Evolutionary conservation across 2,329 filamentous ascomycete genomes (phyloP).

Genomic region (Atkinsonella texensis): DNA sequence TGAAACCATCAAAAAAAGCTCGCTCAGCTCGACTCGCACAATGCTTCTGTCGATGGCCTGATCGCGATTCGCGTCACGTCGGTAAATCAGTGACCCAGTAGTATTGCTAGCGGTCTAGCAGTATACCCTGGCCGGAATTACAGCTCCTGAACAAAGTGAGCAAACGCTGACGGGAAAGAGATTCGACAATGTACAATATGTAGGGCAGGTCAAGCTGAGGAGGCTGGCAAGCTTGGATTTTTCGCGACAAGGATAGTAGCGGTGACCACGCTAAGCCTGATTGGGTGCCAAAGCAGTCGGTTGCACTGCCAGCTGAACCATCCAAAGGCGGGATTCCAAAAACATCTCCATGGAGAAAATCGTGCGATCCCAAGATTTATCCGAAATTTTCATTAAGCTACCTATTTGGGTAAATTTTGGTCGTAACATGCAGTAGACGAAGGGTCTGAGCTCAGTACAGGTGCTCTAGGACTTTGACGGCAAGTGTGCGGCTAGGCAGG

Average conservation of each 20-base stretch:
- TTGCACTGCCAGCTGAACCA: neutral
- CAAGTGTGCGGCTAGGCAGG: neutral
- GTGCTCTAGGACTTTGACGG: too few species aligned
- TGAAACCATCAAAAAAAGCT: constrained; percentile 4
- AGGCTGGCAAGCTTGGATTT: constrained; percentile 8
- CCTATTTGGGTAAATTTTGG: too few species aligned
- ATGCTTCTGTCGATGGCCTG: neutral
- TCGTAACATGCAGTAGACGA: too few species aligned
- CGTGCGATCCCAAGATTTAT: too few species aligned
- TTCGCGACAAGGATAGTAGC: constrained; percentile 6
- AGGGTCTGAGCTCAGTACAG: too few species aligned
- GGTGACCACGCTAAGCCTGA: constrained; percentile 19
- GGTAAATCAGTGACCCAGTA: neutral
- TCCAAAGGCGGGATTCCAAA: neutral
- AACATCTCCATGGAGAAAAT: neutral
- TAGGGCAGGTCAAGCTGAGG: neutral
- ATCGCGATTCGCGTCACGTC: neutral
- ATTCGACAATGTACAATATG: neutral
- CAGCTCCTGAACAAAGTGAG: neutral
- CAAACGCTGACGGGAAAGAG: neutral
- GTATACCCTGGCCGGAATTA: neutral
- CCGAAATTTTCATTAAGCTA: too few species aligned
- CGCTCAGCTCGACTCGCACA: neutral
- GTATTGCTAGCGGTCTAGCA: neutral
- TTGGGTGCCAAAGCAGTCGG: constrained; percentile 20